Evolutionary conservation across 495 filamentous ascomycete genomes (phyloP).

Genomic region (Penicillium pancosmium): DNA sequence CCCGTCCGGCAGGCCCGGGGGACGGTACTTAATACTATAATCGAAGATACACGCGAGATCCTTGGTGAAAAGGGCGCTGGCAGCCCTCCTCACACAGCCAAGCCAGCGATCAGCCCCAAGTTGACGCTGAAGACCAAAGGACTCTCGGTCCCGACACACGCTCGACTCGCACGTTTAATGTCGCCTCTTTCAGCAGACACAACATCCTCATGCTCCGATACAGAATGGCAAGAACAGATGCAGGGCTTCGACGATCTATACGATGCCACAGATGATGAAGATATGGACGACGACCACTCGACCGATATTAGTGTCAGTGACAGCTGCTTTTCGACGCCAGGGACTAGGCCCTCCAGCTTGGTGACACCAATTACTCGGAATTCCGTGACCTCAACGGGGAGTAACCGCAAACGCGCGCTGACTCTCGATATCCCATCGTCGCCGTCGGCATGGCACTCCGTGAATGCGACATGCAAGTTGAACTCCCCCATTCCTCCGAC

Average conservation of each 20-base stretch:
- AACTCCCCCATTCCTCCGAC: slow-evolving; percentile 75
- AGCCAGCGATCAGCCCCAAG: slow-evolving; percentile 31
- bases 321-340: slow-evolving; percentile 47
- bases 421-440: slow-evolving; percentile 74
- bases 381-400: slow-evolving; percentile 43
- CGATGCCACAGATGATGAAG: slow-evolving; percentile 75
- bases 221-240: slow-evolving; percentile 51
- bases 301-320: slow-evolving; percentile 48
- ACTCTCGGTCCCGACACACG: slow-evolving; percentile 33
- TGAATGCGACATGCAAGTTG: slow-evolving; percentile 51
- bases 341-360: slow-evolving; percentile 45
- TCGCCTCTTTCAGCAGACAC: slow-evolving; percentile 43
- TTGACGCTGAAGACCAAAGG: slow-evolving; percentile 44
- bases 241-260: slow-evolving; percentile 79
- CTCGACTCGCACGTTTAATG: slow-evolving; percentile 33
- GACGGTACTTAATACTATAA: slow-evolving; percentile 82
- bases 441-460: slow-evolving; percentile 50
- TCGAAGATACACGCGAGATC: slow-evolving; percentile 62
- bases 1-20: slow-evolving; percentile 72
- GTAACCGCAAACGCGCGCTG: slow-evolving; percentile 56
- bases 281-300: slow-evolving; percentile 24
- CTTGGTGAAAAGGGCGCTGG: slow-evolving; percentile 22
- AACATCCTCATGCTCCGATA: slow-evolving; percentile 47
- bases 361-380: slow-evolving; percentile 41
- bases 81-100: slow-evolving; percentile 9